Percentiles rank a stretch among this genome's conserved stretches.
Conservation (phyloP, 2,329 filamentous ascomycete species). For the Fusarium sp. region DNA sequence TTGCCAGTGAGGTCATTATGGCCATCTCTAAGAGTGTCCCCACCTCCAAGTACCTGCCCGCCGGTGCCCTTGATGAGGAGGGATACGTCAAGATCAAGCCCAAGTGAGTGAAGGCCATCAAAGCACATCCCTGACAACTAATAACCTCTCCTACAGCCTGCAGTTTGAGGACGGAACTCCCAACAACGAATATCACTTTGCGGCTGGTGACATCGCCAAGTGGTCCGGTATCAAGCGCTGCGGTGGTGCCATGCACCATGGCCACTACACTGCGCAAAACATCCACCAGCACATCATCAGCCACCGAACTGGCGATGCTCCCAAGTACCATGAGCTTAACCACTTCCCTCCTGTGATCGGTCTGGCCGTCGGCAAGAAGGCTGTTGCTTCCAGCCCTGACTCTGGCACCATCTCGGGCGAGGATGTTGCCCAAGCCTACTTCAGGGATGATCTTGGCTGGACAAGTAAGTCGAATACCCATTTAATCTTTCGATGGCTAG, state of each 20-base stretch:
- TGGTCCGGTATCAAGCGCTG: slow-evolving; percentile 87
- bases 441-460: slow-evolving; percentile 76
- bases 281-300: slow-evolving; percentile 71
- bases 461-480: slow-evolving; percentile 60
- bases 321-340: slow-evolving; percentile 61
- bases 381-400: slow-evolving; percentile 70
- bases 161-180: slow-evolving; percentile 65
- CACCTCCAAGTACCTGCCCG: slow-evolving; percentile 72
- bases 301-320: slow-evolving; percentile 51
- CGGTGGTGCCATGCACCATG: slow-evolving; percentile 80
- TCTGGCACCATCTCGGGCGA: slow-evolving; percentile 69
- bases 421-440: slow-evolving; percentile 72
- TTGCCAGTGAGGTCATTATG: slow-evolving; percentile 74
- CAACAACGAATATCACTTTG: slow-evolving; percentile 73
- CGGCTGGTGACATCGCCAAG: slow-evolving; percentile 74
- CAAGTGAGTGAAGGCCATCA: slow-evolving; percentile 53
- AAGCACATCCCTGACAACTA: neutral
- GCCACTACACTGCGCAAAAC: slow-evolving; percentile 74
- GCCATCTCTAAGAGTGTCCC: slow-evolving; percentile 74
- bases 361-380: slow-evolving; percentile 77
- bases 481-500: no score
- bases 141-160: slow-evolving; percentile 53
- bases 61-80: slow-evolving; percentile 68
- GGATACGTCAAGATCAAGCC: slow-evolving; percentile 74
- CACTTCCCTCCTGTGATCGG: slow-evolving; percentile 75